These are phyloP conservation scores for Skeletonema grethae DNA, from an alignment of 108 stramenopile genomes.

Conservation along the genomic window DNA sequence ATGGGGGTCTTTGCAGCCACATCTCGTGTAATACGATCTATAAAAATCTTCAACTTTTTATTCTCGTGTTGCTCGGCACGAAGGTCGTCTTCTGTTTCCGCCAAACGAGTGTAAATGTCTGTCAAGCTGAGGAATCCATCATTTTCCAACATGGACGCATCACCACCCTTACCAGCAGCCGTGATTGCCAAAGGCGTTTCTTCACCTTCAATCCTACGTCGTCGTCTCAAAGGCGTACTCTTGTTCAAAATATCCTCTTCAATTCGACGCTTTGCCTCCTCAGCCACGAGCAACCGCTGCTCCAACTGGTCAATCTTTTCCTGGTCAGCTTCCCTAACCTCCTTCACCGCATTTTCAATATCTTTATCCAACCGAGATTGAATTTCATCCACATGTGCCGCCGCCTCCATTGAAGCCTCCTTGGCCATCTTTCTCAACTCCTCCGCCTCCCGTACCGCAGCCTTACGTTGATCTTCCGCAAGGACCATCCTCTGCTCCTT, in stretches of 20 bases:
- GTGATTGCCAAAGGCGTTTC: conserved; percentile 17
- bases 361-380: conserved; percentile 40
- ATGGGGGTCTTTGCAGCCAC: conserved; percentile 78
- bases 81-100: conserved; percentile 72
- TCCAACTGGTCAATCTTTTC: conserved; percentile 41
- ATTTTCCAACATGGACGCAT: conserved; percentile 35
- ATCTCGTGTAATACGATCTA: conserved; percentile 72
- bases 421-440: conserved; percentile 51
- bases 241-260: conserved; percentile 43
- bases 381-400: conserved; percentile 30
- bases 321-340: conserved; percentile 55
- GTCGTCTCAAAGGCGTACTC: conserved; percentile 19
- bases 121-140: conserved; percentile 67
- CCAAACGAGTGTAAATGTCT: conserved; percentile 69
- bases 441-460: conserved; percentile 49
- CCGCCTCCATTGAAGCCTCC: conserved; percentile 52
- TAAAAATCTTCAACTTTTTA: conserved; percentile 60
- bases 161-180: conserved; percentile 12
- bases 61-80: conserved; percentile 53
- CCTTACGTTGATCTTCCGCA: conserved; percentile 52
- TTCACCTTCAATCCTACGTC: conserved; percentile 23
- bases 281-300: conserved; percentile 38
- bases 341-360: conserved; percentile 47
- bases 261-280: conserved; percentile 30
- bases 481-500: conserved; percentile 69